phyloP scores from a whole-genome alignment of 2,329 filamentous ascomycete species.

The Monilinia laxa region DNA sequence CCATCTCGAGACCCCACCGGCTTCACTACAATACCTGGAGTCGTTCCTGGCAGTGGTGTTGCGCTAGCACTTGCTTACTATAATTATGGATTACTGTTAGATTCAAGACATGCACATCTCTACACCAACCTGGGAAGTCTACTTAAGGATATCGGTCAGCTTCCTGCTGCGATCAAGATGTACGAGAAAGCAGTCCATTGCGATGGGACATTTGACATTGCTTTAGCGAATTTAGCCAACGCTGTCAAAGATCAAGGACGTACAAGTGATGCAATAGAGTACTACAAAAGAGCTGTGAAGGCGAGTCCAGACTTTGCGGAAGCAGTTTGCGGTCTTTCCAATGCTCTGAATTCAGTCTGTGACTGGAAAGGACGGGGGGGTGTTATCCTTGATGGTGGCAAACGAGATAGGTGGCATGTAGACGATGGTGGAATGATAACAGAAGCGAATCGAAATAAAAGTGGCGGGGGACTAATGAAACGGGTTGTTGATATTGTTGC shows the following conservation, averaged over 20 bases:
- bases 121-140: slow-evolving; percentile 96
- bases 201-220: slow-evolving; percentile 94
- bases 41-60: slow-evolving; percentile 81
- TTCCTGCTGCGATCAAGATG: slow-evolving; percentile 91
- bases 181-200: slow-evolving; percentile 92
- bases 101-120: slow-evolving; percentile 87
- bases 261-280: slow-evolving; percentile 86
- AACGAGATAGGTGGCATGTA: slow-evolving; percentile 90
- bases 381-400: slow-evolving; percentile 69
- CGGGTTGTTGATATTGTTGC: slow-evolving; percentile 88
- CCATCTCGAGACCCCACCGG: slow-evolving; percentile 38
- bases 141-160: slow-evolving; percentile 91
- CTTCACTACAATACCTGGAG: slow-evolving; percentile 65
- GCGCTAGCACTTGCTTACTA: slow-evolving; percentile 90
- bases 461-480: slow-evolving; percentile 77
- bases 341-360: slow-evolving; percentile 93
- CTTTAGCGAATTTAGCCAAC: slow-evolving; percentile 92
- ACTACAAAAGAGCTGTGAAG: slow-evolving; percentile 85
- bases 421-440: slow-evolving; percentile 78
- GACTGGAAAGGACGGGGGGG: slow-evolving; percentile 91
- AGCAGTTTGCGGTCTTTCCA: slow-evolving; percentile 92
- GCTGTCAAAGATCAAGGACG: slow-evolving; percentile 95
- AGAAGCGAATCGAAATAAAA: slow-evolving; percentile 63
- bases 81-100: slow-evolving; percentile 85
- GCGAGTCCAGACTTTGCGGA: slow-evolving; percentile 97